phyloP scores from a whole-genome alignment of 2,329 filamentous ascomycete species.

The Aspergillus eucalypticola region DNA sequence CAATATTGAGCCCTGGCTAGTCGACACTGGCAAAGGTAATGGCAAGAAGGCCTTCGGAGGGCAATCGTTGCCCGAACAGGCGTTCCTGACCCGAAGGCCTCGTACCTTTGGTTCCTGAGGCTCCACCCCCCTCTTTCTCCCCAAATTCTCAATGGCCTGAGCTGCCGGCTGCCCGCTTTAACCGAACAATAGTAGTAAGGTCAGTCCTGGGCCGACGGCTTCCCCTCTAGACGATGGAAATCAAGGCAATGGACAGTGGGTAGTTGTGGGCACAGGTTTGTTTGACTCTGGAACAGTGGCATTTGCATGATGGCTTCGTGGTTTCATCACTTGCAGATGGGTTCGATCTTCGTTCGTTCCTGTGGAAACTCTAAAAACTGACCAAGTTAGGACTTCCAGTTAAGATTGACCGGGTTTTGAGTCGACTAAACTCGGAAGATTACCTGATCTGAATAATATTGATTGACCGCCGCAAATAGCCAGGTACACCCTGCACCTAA shows the following conservation, averaged over 20 bases:
- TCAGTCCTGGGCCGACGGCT: neutral
- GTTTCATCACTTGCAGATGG: constrained; percentile 15
- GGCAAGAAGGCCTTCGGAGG: neutral
- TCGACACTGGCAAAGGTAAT: neutral
- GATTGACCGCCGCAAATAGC: constrained; percentile 2
- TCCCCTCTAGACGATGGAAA: neutral
- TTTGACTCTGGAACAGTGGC: constrained; percentile 7
- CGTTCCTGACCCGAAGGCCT: constrained; percentile 17
- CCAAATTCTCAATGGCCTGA: constrained; percentile 14
- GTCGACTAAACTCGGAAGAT: constrained; percentile 1
- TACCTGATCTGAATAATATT: constrained; percentile 5
- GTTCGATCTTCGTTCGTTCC: constrained; percentile 1
- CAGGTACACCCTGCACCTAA: constrained; percentile 4
- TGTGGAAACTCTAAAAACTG: constrained; percentile 4
- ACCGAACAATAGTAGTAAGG: constrained; percentile 9
- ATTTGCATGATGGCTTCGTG: constrained; percentile 5
- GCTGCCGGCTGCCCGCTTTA: constrained; percentile 14
- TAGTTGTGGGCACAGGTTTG: neutral
- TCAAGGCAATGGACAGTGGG: neutral
- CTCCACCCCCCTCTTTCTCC: constrained; percentile 3
- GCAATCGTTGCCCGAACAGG: constrained; percentile 19
- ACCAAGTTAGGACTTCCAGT: neutral
- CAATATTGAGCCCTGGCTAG: constrained; percentile 3
- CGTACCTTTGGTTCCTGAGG: constrained; percentile 17
- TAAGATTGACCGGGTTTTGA: constrained; percentile 5